phyloP scores from a whole-genome alignment of 768 basidiomycete species.

The Suillus alpinus region DNA sequence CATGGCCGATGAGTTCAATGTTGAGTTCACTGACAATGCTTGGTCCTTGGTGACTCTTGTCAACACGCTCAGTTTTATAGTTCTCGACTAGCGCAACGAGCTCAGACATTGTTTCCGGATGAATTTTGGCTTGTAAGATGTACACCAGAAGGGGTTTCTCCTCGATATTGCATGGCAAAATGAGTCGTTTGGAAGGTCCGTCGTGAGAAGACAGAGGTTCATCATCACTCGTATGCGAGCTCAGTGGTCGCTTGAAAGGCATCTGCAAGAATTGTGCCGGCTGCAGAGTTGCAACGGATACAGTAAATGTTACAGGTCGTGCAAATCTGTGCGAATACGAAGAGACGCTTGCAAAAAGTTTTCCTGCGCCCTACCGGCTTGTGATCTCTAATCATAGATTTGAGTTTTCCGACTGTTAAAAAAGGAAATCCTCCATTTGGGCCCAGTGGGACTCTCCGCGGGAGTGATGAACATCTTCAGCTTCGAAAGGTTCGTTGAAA shows the following conservation, averaged over 20 bases:
- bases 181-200: conserved; percentile 13
- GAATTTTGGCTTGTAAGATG: conserved; percentile 34
- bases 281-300: not conserved
- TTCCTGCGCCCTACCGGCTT: not conserved
- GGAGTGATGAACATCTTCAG: not conserved
- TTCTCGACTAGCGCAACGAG: conserved; percentile 27
- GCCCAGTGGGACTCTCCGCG: not conserved
- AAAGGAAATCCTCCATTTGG: conserved; percentile 1
- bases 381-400: not conserved
- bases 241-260: not conserved
- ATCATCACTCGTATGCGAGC: not conserved
- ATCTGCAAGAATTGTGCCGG: not conserved
- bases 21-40: conserved; percentile 2
- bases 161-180: conserved; percentile 11
- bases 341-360: not conserved
- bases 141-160: conserved; percentile 18
- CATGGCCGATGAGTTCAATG: conserved; percentile 37
- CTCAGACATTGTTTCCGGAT: conserved; percentile 15
- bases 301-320: not conserved
- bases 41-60: not conserved
- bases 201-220: not conserved
- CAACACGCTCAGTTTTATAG: not conserved
- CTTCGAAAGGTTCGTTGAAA: not conserved
- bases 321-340: not conserved
- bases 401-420: not conserved